phyloP scores from a whole-genome alignment of 2,329 filamentous ascomycete species.

The Lecanicillium sp. region DNA sequence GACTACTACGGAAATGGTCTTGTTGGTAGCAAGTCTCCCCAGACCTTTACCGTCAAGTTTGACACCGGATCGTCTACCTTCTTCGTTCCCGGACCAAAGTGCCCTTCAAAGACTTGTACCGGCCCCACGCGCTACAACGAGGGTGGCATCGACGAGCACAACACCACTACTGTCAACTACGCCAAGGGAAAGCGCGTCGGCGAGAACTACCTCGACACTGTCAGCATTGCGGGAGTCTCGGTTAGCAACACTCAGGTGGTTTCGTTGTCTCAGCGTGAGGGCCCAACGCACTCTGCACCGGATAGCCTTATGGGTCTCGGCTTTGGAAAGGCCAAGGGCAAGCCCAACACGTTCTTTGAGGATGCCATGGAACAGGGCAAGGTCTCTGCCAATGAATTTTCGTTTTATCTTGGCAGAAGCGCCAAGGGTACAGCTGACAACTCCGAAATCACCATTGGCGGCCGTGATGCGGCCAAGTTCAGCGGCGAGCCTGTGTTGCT shows the following conservation, averaged over 20 bases:
- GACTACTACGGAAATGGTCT: not conserved
- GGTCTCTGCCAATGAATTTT: conserved; percentile 60
- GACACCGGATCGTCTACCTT: not conserved
- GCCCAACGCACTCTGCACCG: conserved; percentile 52
- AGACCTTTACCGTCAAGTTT: conserved; percentile 3
- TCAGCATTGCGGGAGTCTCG: conserved; percentile 58
- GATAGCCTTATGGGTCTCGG: conserved; percentile 66
- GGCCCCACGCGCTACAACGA: conserved; percentile 35
- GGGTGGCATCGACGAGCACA: conserved; percentile 69
- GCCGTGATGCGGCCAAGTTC: no score
- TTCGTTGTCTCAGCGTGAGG: conserved; percentile 19
- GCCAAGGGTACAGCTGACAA: conserved; percentile 56
- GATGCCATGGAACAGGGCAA: conserved; percentile 66
- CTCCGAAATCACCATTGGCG: conserved; percentile 53
- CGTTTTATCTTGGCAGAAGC: conserved; percentile 50
- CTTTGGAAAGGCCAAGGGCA: conserved; percentile 62
- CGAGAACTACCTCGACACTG: conserved; percentile 37
- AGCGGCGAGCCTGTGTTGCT: no score
- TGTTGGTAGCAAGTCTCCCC: not conserved
- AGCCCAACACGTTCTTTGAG: conserved; percentile 72
- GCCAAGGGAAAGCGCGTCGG: conserved; percentile 73
- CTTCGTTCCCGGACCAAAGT: not conserved
- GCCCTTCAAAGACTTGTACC: conserved; percentile 13
- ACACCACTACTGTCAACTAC: conserved; percentile 72
- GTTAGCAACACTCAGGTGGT: conserved; percentile 38